These are phyloP conservation scores for Lablab purpureus DNA, from an alignment of 306 rosid species.

Conservation along the genomic window DNA sequence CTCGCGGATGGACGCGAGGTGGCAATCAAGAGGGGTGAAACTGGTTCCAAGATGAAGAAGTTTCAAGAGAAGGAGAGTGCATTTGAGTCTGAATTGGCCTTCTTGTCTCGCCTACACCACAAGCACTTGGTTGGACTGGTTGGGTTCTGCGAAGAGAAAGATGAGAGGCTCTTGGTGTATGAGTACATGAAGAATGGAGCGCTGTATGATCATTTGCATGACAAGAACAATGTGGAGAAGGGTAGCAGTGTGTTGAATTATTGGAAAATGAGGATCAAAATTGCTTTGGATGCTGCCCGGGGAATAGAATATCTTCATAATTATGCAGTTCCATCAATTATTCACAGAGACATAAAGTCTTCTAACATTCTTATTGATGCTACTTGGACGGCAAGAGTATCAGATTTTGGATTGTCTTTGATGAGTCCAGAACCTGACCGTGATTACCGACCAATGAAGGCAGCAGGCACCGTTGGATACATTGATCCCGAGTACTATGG, in stretches of 20 bases:
- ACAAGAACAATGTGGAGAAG: conserved; percentile 70
- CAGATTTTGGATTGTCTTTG: conserved; percentile 89
- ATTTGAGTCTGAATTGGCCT: conserved; percentile 86
- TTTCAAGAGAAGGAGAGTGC: conserved; percentile 92
- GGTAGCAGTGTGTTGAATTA: conserved; percentile 64
- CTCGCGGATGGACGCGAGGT: conserved; percentile 79
- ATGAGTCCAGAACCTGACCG: conserved; percentile 71
- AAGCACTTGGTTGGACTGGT: conserved; percentile 89
- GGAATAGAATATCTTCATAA: conserved; percentile 94
- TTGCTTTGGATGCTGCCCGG: conserved; percentile 86
- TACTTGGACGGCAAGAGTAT: conserved; percentile 81
- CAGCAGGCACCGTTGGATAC: conserved; percentile 91
- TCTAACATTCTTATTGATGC: conserved; percentile 83
- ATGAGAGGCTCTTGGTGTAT: conserved; percentile 85
- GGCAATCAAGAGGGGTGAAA: conserved; percentile 85
- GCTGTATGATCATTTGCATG: conserved; percentile 75
- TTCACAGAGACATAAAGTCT: conserved; percentile 91
- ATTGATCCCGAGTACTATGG: conserved; percentile 98
- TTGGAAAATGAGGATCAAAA: conserved; percentile 89
- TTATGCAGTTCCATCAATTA: conserved; percentile 93
- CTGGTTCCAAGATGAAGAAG: conserved; percentile 57
- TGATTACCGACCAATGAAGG: conserved; percentile 62
- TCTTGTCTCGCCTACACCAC: conserved; percentile 90
- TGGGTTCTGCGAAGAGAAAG: conserved; percentile 86
- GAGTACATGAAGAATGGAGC: conserved; percentile 96